phyloP scores from a whole-genome alignment of 2,329 filamentous ascomycete species.

The Aspergillus tamarii region DNA sequence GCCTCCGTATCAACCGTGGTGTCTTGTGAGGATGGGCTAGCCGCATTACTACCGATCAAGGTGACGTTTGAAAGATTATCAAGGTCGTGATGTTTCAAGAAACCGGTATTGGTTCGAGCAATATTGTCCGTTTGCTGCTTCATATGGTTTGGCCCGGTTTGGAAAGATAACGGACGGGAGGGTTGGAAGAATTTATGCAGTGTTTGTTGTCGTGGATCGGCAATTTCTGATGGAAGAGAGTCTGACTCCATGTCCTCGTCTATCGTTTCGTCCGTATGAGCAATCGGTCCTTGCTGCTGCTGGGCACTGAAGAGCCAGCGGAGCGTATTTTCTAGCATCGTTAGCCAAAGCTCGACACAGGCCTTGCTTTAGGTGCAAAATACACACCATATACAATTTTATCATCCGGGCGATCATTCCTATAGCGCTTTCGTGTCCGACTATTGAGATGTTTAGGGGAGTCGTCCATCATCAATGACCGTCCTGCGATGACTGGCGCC shows the following conservation, averaged over 20 bases:
- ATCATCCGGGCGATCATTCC: constrained; percentile 62
- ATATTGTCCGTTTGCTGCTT: constrained; percentile 25
- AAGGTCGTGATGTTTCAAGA: constrained; percentile 25
- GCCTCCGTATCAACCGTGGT: constrained; percentile 33
- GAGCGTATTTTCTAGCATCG: constrained; percentile 43
- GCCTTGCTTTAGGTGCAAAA: background rate
- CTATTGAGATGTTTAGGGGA: constrained; percentile 52
- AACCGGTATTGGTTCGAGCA: constrained; percentile 18
- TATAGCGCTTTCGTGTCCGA: constrained; percentile 62
- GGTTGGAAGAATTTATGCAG: constrained; percentile 45
- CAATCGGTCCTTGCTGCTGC: constrained; percentile 24
- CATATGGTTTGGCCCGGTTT: constrained; percentile 18
- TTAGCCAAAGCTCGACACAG: constrained; percentile 20
- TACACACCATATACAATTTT: constrained; percentile 57
- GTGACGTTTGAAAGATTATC: constrained; percentile 20
- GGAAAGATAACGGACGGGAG: constrained; percentile 21
- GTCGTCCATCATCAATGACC: constrained; percentile 35
- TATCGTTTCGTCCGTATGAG: constrained; percentile 22
- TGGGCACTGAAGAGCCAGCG: constrained; percentile 47
- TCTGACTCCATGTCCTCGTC: constrained; percentile 34
- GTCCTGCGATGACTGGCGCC: constrained; percentile 26
- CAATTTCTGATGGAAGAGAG: constrained; percentile 27
- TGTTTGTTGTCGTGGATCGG: constrained; percentile 46
- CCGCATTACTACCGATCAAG: constrained; percentile 26
- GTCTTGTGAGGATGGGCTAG: constrained; percentile 24